Evolutionary conservation across 2,329 filamentous ascomycete genomes (phyloP), one percentile per base, ranked within the genome.

Genomic region (Aurifilum marmelostoma): DNA sequence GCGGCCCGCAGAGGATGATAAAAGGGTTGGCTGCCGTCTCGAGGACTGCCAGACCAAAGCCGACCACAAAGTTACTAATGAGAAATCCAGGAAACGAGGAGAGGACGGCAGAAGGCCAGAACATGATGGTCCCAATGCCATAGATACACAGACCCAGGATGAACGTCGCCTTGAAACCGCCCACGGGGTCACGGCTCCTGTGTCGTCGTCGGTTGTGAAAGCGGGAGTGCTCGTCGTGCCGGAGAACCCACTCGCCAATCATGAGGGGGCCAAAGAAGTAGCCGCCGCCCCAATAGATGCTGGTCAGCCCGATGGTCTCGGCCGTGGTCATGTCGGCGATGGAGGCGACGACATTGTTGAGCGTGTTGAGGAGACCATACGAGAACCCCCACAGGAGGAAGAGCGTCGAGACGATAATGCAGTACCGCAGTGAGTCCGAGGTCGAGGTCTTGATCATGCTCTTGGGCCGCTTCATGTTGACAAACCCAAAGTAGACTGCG

Each of bases 361-460:
- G 85, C 0, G 90, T 91, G 75, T 96, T 93, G 3, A 97, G 83
- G 1, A 97, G 85, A 0, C 94, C 94, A 74, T 97, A 97, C 0
- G 93, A 94, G 69, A 97, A 91, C 0, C 94, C 94, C 94, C 93
- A 97, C 2, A 97, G 82, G 72, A 97, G 89, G 80, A 97, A 97
- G 0, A 97, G 82, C 8, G 94, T 86, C 1, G 92, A 92, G 29
- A 97, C 93, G 72, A 93, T 83, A 21, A 87, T 84, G 75, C 92
- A 90, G 72, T 93, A 92, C 72, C 89, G 91, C 73, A 92, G 81
- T 0, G 90, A 92, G 71, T 94, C 91, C 14, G 80, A 77, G 1
- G 83, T 84, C 1, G 86, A 88, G 68, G 88, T 87, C 29, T 88
- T 83, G 9, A 93, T 86, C 83, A 94, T 89, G 75, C 89, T 91